These are phyloP conservation scores for Infundibulicybe gibba DNA, from an alignment of 768 basidiomycete species.

Conservation along the genomic window DNA sequence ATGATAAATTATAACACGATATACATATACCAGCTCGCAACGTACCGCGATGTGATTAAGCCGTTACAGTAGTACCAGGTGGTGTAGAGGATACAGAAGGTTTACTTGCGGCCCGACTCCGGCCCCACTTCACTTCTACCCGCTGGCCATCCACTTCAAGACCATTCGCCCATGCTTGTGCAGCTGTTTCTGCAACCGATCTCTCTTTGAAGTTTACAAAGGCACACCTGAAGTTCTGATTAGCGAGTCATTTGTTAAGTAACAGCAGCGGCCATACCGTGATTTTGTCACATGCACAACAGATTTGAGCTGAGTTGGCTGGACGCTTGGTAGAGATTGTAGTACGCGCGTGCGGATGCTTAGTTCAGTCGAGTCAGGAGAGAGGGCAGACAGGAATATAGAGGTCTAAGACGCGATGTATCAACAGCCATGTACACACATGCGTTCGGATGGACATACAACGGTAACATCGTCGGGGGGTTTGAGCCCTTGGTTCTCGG, in stretches of 20 bases:
- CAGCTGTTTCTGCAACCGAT: conserved; percentile 79
- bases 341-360: conserved; percentile 71
- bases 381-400: conserved; percentile 78
- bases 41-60: conserved; percentile 4
- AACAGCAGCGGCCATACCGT: conserved; percentile 36
- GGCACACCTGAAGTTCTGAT: conserved; percentile 63
- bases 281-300: conserved; percentile 84
- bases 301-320: conserved; percentile 71
- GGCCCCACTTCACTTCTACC: conserved; percentile 84
- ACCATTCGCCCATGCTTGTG: conserved; percentile 87
- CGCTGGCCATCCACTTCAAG: conserved; percentile 80
- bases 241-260: background rate
- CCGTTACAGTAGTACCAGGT: conserved; percentile 10
- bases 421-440: background rate
- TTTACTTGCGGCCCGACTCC: conserved; percentile 52
- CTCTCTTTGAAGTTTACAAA: conserved; percentile 93
- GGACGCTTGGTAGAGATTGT: conserved; percentile 59
- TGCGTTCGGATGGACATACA: conserved; percentile 42
- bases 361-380: conserved; percentile 64
- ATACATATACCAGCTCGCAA: background rate
- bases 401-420: conserved; percentile 58
- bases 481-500: conserved; percentile 77
- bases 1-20: background rate
- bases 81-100: conserved; percentile 16
- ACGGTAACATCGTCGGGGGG: conserved; percentile 87